Evolutionary conservation across 768 basidiomycete genomes (phyloP).

Genomic region (Macrocybe gigantea): DNA sequence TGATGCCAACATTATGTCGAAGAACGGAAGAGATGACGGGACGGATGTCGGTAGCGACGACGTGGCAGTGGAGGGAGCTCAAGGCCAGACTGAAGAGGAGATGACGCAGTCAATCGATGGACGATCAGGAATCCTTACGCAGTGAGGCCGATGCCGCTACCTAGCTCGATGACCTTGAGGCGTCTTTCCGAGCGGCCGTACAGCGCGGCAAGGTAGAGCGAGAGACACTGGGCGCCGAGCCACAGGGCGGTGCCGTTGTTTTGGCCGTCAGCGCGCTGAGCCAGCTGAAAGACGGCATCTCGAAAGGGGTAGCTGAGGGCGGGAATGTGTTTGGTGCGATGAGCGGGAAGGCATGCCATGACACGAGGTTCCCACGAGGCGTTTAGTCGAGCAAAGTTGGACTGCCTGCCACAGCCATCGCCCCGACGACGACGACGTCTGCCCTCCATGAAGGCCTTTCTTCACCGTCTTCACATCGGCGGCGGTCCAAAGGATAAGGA

Average conservation of each 20-base stretch:
- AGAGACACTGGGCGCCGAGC: constrained; percentile 76
- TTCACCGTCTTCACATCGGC: constrained; percentile 68
- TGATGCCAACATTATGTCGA: constrained; percentile 50
- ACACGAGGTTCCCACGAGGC: constrained; percentile 20
- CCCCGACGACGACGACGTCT: constrained; percentile 8
- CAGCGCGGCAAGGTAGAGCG: constrained; percentile 47
- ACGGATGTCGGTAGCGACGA: constrained; percentile 70
- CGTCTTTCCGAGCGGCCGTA: constrained; percentile 25
- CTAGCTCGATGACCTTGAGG: constrained; percentile 63
- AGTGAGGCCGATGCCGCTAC: constrained; percentile 77
- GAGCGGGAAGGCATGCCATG: constrained; percentile 38
- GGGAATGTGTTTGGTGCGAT: constrained; percentile 58
- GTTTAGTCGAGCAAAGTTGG: constrained; percentile 11
- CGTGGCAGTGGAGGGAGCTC: constrained; percentile 64
- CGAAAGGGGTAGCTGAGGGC: constrained; percentile 39
- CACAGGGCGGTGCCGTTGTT: constrained; percentile 82
- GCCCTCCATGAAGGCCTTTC: constrained; percentile 73
- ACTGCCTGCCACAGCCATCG: constrained; percentile 12
- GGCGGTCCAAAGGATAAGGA: constrained; percentile 63
- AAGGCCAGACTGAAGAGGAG: constrained; percentile 48
- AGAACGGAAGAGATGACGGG: constrained; percentile 63
- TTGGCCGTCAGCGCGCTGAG: constrained; percentile 52
- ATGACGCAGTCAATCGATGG: not conserved
- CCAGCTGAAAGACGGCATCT: constrained; percentile 35
- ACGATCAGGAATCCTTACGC: constrained; percentile 41